Base-by-base conservation (phyloP, 768 basidiomycete genomes). In the Xerocomus brunneocitrinus region DNA sequence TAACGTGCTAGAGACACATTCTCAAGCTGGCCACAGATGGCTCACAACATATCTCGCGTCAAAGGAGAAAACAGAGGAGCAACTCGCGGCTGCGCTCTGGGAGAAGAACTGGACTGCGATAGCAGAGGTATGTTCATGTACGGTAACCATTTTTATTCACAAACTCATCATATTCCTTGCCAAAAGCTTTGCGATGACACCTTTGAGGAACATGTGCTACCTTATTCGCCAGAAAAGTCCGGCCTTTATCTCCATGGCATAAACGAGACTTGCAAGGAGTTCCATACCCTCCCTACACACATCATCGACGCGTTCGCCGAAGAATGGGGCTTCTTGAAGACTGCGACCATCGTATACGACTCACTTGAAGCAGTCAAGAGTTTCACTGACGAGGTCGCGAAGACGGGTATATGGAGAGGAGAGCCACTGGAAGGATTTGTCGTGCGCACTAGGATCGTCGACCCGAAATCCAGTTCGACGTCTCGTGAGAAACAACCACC, bases 131-230 rank as follows among this genome's bases (percentile, higher is more conserved):
- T 19, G 81, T 57, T 16, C 13, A 5, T 22, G 6, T n/a, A 5
- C 14, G 10, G 13, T 10, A 19, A 53, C 16, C 1, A 19, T 34
- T 28, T 32, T 9, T 5, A 16, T 6, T 27, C 8, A 12, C 8
- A 22, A 13, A 7, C 42, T 60, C 8, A 61, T 22, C 16, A 8
- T 2, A 4, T 5, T 8, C 42, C 25, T n/a, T 47, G 38, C 6
- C 12, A 27, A 24, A 47, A 98, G 95, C 84, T 99, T 6, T 99
- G 97, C 67, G 97, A 99, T 63, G 97, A 99, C 70, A 81, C 79
- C 0, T 98, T 98, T 67, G 95, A 99, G 62, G 95, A 98, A 66
- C 97, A 99, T 62, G 95, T 98, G 50, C 79, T 99, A 0, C 74
- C 82, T 0, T 95, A 93, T 64, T 73, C 91, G 0, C 77, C 82